A percentile compares a stretch with the other conserved stretches of the same genome.
phyloP scores from a whole-genome alignment of 768 basidiomycete genomes.

The Tricholoma terreum region DNA sequence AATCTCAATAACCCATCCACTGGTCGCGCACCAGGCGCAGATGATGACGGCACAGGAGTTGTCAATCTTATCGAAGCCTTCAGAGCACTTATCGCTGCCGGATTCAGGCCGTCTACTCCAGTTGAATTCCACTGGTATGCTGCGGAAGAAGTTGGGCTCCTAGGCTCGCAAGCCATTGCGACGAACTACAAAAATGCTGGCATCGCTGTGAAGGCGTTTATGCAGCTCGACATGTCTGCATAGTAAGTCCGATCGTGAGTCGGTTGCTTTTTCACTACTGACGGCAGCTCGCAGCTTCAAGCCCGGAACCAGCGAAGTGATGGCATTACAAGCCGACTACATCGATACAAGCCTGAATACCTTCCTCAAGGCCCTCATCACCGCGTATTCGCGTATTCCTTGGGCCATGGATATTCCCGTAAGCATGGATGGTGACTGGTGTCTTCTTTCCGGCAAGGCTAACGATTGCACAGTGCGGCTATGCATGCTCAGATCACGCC shows the following conservation, averaged over 20 bases:
- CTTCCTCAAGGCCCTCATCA: slow-evolving; percentile 41
- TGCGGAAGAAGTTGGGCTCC: slow-evolving; percentile 42
- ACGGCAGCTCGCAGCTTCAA: slow-evolving; percentile 37
- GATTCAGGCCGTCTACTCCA: slow-evolving; percentile 36
- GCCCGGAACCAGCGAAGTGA: slow-evolving; percentile 40
- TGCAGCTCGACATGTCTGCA: slow-evolving; percentile 41
- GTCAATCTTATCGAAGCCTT: slow-evolving; percentile 44
- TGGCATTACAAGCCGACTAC: slow-evolving; percentile 39
- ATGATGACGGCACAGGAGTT: slow-evolving; percentile 47
- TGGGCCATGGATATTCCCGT: slow-evolving; percentile 37
- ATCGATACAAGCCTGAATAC: slow-evolving; percentile 39
- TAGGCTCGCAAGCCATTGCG: slow-evolving; percentile 55
- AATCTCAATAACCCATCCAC: slow-evolving; percentile 36
- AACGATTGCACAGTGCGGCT: slow-evolving; percentile 28
- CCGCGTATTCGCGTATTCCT: slow-evolving; percentile 33
- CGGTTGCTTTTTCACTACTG: neutral
- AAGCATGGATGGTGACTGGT: slow-evolving; percentile 13
- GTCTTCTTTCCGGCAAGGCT: neutral
- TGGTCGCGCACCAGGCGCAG: slow-evolving; percentile 46
- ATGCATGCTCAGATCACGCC: slow-evolving; percentile 46
- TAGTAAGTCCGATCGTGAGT: slow-evolving; percentile 22
- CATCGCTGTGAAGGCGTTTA: slow-evolving; percentile 47
- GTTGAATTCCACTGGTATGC: slow-evolving; percentile 51
- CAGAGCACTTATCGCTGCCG: slow-evolving; percentile 35
- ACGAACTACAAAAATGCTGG: slow-evolving; percentile 44